Evolutionary conservation across 768 basidiomycete genomes (phyloP), one percentile per base, ranked within the genome.

Genomic region (Clitopilus hobsonii): DNA sequence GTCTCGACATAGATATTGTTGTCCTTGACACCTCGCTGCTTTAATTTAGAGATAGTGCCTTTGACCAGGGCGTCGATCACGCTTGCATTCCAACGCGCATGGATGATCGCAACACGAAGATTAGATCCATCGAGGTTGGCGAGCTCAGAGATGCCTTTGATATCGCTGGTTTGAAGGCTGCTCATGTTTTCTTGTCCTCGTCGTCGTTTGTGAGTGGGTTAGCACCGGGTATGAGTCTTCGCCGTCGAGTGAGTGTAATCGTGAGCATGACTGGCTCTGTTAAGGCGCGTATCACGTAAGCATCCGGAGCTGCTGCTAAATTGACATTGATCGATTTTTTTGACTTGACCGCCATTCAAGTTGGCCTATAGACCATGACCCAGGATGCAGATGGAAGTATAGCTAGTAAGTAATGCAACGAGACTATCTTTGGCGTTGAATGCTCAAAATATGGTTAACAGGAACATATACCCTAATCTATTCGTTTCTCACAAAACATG

Each of bases 11-110:
- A 80, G 64, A 99, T 98, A 64, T 98, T 95, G 67, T 79, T 78
- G 51, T 91, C 84, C 74, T 89, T 89, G 59, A 98, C 96, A 23
- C 96, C 96, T 28, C 80, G 75, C 63, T 85, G 84, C 72, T 85
- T 88, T 61, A 99, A 81, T 67, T 92, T 94, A 20, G 75, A 72
- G 53, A 92, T 71, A 3, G 89, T 83, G 30, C 97, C 97, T 1
- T 80, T 72, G 55, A 99, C 75, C 50, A 99, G 83, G 10, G 92
- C 84, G 11, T 91, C 86, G 64, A 98, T 89, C 65, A 99, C 85
- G 18, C 74, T 65, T 61, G 84, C 85, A 76, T 99, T 99, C 97
- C 97, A 99, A 73, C 94, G 79, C 16, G 94, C 93, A 68, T 98
- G 96, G 6, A 98, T 89, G 66, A 98, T 95, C 64, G 91, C 91